A percentile compares a stretch with the other conserved stretches of the same genome.
These are phyloP conservation scores for Globisporangium acanthophoron DNA, from an alignment of 352 stramenopile species.

Conservation along the genomic window DNA sequence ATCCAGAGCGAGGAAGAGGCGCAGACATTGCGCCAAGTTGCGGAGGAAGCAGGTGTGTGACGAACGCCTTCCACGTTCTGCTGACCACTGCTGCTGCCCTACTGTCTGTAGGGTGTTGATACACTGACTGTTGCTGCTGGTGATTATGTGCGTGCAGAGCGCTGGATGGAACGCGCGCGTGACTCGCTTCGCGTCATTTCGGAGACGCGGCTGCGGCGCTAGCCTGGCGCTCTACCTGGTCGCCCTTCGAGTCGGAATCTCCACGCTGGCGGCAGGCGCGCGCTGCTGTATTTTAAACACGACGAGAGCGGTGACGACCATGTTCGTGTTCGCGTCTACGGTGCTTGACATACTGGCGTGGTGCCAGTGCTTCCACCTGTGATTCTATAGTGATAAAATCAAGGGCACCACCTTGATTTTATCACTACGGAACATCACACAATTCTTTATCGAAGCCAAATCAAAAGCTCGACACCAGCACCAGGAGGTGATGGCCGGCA, in stretches of 20 bases:
- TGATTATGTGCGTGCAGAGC: constrained; percentile 25
- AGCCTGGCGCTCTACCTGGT: not conserved
- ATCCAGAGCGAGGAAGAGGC: constrained; percentile 83
- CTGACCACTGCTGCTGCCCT: too few relatives aligned
- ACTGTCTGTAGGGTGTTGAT: too few relatives aligned
- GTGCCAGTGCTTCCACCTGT: not conserved
- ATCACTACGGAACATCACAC: not conserved
- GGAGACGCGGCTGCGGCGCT: constrained; percentile 64
- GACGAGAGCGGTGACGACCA: not conserved
- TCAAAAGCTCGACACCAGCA: not conserved
- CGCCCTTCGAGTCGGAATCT: not conserved
- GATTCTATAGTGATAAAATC: constrained; percentile 4
- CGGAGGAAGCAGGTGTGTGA: constrained; percentile 63
- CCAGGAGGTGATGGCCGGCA: constrained; percentile 34
- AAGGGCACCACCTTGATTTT: not conserved
- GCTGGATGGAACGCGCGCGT: constrained; percentile 76
- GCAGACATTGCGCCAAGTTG: constrained; percentile 75
- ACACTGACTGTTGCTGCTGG: not conserved
- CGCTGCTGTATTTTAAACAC: not conserved
- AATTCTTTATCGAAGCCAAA: not conserved
- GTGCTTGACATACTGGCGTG: not conserved
- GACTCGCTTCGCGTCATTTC: constrained; percentile 82
- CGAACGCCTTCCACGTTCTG: too few relatives aligned
- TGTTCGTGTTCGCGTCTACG: too few relatives aligned
- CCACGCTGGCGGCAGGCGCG: not conserved